A percentile compares a stretch with the other conserved stretches of the same genome.
These are phyloP conservation scores for Eimeria sp. DNA, from an alignment of 169 alveolate species.

Conservation along the genomic window DNA sequence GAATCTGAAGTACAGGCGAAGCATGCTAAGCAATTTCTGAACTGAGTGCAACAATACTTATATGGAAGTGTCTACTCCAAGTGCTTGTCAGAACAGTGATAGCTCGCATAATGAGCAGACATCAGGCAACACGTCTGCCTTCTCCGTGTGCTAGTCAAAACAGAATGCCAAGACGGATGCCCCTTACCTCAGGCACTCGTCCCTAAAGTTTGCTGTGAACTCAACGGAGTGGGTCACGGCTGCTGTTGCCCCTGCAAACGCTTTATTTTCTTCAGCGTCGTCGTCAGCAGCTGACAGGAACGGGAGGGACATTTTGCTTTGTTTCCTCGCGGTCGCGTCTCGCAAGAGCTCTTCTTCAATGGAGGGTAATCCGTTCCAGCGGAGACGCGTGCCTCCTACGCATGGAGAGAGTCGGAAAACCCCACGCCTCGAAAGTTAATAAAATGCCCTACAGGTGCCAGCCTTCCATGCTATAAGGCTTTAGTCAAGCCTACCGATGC, in stretches of 20 bases:
- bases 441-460: not conserved
- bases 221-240: slow-evolving; percentile 45
- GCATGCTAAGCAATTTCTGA: not conserved
- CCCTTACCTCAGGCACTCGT: slow-evolving; percentile 59
- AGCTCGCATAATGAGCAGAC: too few species aligned
- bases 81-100: not conserved
- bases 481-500: slow-evolving; percentile 53
- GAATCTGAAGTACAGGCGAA: slow-evolving; percentile 45
- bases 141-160: too few species aligned
- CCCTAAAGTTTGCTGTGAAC: not conserved
- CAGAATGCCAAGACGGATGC: not conserved
- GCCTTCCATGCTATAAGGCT: not conserved
- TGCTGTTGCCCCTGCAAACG: slow-evolving; percentile 2
- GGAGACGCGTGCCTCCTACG: slow-evolving; percentile 66
- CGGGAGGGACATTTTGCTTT: not conserved
- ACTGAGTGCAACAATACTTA: not conserved
- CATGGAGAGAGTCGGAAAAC: not conserved
- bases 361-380: slow-evolving; percentile 19
- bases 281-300: not conserved
- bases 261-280: not conserved
- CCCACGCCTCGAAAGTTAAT: not conserved
- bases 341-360: slow-evolving; percentile 17
- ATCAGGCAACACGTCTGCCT: not conserved
- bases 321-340: not conserved
- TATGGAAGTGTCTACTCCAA: not conserved